Evolutionary conservation across 768 basidiomycete genomes (phyloP), one percentile per base, ranked within the genome.

Genomic region (Rhodotorula sphaerocarpa): DNA sequence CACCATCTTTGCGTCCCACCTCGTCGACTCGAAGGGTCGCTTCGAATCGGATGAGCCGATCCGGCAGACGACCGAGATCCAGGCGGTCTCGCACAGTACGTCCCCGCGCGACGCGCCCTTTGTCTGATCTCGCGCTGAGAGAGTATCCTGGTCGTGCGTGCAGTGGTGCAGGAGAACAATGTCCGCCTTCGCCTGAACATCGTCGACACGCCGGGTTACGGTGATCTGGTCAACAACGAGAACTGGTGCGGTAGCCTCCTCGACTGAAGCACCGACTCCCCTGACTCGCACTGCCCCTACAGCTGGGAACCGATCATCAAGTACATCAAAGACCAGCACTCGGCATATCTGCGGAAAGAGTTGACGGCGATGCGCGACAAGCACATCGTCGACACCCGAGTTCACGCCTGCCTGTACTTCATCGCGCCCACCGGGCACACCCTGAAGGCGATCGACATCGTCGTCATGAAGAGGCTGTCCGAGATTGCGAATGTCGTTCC

Each of bases 251-350:
- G 76, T 5, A 18, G 33, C 15, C 42, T 42, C 44, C 39, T n/a
- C n/a, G n/a, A n/a, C n/a, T n/a, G n/a, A n/a, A n/a, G n/a, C n/a
- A n/a, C n/a, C 12, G 14, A 6, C 3, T 16, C 7, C 11, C 39
- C 30, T 1, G 2, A 21, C 54, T 33, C n/a, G 11, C 9, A 14
- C 34, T 27, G 23, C 20, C 34, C 34, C 3, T 14, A n/a, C 64
- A 92, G 89, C 81, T 99, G 93, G 93, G 93, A 99, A 73, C 88
- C 93, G 46, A 97, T 99, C 72, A 82, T 97, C 75, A 96, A 95
- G 77, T 95, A 99, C 77, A 96, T 96, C 80, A 90, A 92, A 79
- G 93, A 97, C 81, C 93, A 97, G 75, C 93, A 97, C 80, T 91
- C 89, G 75, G 90, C 91, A 42, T 99, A 95, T 78, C 83, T 99